Evolutionary conservation across 306 rosid genomes (phyloP).

Genomic region (Lathyrus aphaca): DNA sequence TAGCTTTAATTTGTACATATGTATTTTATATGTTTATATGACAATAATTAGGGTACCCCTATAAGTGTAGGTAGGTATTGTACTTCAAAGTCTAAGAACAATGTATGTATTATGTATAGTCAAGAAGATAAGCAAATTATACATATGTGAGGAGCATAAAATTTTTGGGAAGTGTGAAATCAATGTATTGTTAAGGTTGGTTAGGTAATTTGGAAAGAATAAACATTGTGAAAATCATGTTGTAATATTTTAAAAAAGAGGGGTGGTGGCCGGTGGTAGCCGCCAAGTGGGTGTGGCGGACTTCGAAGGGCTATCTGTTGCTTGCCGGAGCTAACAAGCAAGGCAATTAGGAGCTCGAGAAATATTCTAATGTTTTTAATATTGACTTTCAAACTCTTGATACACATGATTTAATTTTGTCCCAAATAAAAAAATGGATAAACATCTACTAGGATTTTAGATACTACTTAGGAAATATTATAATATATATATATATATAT

Average conservation of each 20-base stretch:
- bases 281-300: slow-evolving; percentile 53
- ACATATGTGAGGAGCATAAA: slow-evolving; percentile 8
- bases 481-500: too few relatives aligned
- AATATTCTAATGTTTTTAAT: slow-evolving; percentile 44
- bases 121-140: neutral
- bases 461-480: too few relatives aligned
- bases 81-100: slow-evolving; percentile 11
- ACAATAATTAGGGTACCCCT: slow-evolving; percentile 34
- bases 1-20: slow-evolving; percentile 25
- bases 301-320: slow-evolving; percentile 49
- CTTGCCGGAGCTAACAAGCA: slow-evolving; percentile 78
- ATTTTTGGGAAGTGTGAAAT: slow-evolving; percentile 28
- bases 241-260: slow-evolving; percentile 32
- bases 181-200: slow-evolving; percentile 21
- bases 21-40: slow-evolving; percentile 22
- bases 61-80: slow-evolving; percentile 9
- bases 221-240: slow-evolving; percentile 44
- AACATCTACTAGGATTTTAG: too few relatives aligned
- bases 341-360: slow-evolving; percentile 57
- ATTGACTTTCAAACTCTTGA: slow-evolving; percentile 56
- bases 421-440: too few relatives aligned
- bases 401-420: slow-evolving; percentile 4
- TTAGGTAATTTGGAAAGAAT: slow-evolving; percentile 21
- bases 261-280: slow-evolving; percentile 46
- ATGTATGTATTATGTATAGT: neutral